phyloP scores from a whole-genome alignment of 108 stramenopile genomes.

The Fragilaria radians region DNA sequence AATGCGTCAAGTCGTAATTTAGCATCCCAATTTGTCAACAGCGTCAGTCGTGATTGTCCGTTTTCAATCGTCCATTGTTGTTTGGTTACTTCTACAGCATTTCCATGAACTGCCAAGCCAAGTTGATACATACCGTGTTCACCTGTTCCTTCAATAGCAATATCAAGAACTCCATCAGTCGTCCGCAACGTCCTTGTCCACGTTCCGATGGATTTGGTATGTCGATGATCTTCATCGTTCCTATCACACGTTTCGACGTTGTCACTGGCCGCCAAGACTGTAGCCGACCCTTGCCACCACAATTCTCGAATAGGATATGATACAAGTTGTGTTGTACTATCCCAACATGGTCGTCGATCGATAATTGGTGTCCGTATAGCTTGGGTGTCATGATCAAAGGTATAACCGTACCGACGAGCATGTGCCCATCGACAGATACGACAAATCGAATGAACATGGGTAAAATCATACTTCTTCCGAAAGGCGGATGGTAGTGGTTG shows the following conservation, averaged over 20 bases:
- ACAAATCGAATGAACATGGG: conserved; percentile 36
- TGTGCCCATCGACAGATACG: conserved; percentile 63
- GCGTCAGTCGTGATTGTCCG: neutral
- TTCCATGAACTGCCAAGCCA: neutral
- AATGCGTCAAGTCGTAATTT: neutral
- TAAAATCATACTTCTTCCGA: conserved; percentile 37
- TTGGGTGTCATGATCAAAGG: neutral
- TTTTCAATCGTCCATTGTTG: neutral
- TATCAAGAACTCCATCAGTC: neutral
- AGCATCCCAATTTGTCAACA: neutral
- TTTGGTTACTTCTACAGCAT: neutral
- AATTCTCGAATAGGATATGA: conserved; percentile 1
- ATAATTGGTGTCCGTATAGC: neutral
- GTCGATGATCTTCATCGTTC: neutral
- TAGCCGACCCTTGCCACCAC: neutral
- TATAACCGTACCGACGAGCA: conserved; percentile 51
- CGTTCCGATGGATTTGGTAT: neutral
- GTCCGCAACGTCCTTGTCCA: neutral
- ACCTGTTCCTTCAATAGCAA: neutral
- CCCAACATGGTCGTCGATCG: neutral
- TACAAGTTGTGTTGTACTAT: neutral
- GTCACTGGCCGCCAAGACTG: neutral
- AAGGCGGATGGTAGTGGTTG: conserved; percentile 41
- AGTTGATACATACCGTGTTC: neutral
- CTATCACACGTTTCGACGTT: neutral